Evolutionary conservation across 352 stramenopile genomes (phyloP).

Genomic region (Globisporangium nagaii): DNA sequence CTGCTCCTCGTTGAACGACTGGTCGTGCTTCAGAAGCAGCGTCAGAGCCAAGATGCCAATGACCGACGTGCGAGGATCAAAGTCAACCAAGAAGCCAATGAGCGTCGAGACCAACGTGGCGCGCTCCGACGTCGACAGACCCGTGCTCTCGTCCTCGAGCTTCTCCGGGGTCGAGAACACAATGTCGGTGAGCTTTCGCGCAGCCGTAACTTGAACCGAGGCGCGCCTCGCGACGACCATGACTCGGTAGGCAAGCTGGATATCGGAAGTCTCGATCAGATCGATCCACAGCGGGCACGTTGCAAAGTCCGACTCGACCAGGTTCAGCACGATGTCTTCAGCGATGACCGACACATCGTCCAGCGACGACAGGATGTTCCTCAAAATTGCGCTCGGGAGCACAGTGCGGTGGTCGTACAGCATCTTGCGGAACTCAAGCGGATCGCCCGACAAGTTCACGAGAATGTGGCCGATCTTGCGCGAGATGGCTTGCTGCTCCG

Average conservation of each 20-base stretch:
- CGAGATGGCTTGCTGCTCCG: constrained; percentile 32
- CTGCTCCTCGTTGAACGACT: constrained; percentile 42
- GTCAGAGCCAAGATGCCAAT: constrained; percentile 66
- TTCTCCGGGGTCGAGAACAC: constrained; percentile 56
- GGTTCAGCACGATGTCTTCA: constrained; percentile 67
- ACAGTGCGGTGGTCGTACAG: constrained; percentile 63
- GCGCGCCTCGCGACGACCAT: constrained; percentile 44
- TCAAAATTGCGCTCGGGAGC: constrained; percentile 47
- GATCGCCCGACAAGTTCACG: constrained; percentile 64
- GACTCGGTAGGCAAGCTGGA: constrained; percentile 55
- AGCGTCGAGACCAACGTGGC: constrained; percentile 61
- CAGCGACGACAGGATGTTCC: constrained; percentile 53
- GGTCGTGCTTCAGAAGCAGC: constrained; percentile 57
- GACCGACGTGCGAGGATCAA: constrained; percentile 66
- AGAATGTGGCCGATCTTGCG: constrained; percentile 49
- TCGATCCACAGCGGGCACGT: constrained; percentile 79
- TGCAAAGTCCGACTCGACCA: constrained; percentile 77
- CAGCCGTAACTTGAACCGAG: constrained; percentile 59
- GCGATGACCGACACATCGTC: constrained; percentile 50
- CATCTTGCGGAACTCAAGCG: constrained; percentile 75
- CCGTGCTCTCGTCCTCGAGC: constrained; percentile 40
- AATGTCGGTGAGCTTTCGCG: constrained; percentile 73
- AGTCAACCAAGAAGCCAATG: constrained; percentile 66
- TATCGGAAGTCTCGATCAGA: constrained; percentile 58
- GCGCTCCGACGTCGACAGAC: constrained; percentile 42